Evolutionary conservation across 139 green algal genomes (phyloP), one percentile per base, ranked within the genome.

Genomic region (Zygnema cylindricum): DNA sequence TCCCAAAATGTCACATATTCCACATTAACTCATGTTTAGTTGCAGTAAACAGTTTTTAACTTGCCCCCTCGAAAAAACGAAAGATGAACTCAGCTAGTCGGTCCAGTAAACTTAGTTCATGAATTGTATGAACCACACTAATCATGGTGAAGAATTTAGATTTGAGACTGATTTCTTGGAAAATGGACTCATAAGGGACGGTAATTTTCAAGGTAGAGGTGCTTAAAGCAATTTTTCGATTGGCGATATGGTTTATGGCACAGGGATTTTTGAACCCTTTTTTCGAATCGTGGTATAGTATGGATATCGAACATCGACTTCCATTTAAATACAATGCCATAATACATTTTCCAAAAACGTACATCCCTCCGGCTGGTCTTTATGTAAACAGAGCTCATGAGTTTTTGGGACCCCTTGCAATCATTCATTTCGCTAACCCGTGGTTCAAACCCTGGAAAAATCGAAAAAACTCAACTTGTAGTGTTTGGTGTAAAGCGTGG

Each of bases 221-320:
- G 30, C 76, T 82, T n/a, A n/a, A n/a, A 25, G 30, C 76, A 69
- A 81, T 81, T 32, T 81, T 81, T 32, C n/a, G 76, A 30, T n/a
- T n/a, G n/a, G 76, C 55, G n/a, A n/a, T n/a, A n/a, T n/a, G n/a
- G n/a, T n/a, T n/a, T n/a, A n/a, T n/a, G n/a, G n/a, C n/a, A 81
- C 77, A 85, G 49, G 77, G 77, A 40, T 85, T 85, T 54, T 54
- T 85, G 40, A 85, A 85, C 38, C 35, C 77, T 3, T 85, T 84
- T 54, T 85, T 85, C 16, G 36, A 39, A 43, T 43, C 40, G 11
- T 85, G 77, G 77, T 85, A 83, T 57, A 43, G 69, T 43, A 85
- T 85, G 77, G 36, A 39, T 16, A 85, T 42, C 3, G 77, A 85
- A 40, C 77, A 85, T 76, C 77, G 77, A 11, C 77, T 85, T 43